A percentile compares a stretch with the other conserved stretches of the same genome.
Evolutionary conservation across 2,329 filamentous ascomycete genomes (phyloP).

Genomic region (Exophiala aquamarina): DNA sequence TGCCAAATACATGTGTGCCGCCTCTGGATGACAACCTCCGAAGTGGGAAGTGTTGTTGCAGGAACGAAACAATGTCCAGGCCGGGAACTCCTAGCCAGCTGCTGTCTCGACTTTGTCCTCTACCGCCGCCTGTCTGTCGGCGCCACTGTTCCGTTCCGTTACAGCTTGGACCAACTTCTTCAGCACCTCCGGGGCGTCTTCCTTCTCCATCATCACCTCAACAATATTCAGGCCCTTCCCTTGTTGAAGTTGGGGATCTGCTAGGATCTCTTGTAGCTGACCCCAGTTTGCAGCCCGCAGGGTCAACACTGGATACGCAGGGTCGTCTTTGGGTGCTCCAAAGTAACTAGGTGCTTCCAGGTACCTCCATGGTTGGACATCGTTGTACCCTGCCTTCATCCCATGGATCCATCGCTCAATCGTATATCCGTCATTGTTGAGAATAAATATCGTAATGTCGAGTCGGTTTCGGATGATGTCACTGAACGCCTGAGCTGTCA

Average conservation of each 20-base stretch:
- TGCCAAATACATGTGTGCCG: too few relatives aligned
- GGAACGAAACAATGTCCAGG: too few relatives aligned
- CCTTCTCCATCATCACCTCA: constrained; percentile 42
- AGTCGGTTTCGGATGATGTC: constrained; percentile 60
- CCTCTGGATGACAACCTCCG: too few relatives aligned
- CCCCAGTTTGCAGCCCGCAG: constrained; percentile 25
- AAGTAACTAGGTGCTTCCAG: constrained; percentile 42
- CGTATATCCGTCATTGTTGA: constrained; percentile 62
- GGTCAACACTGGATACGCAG: constrained; percentile 26
- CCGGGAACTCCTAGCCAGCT: constrained; percentile 10
- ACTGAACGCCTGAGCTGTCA: constrained; percentile 66
- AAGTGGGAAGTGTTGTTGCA: too few relatives aligned
- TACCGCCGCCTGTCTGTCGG: constrained; percentile 4
- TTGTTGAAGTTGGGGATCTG: constrained; percentile 34
- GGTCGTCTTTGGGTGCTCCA: constrained; percentile 25
- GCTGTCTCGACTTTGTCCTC: constrained; percentile 24
- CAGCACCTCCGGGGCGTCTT: constrained; percentile 38
- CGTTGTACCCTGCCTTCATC: constrained; percentile 54
- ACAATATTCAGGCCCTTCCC: constrained; percentile 42
- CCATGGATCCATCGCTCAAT: constrained; percentile 61
- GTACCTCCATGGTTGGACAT: constrained; percentile 54
- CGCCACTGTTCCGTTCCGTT: constrained; percentile 24
- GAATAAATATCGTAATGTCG: constrained; percentile 51
- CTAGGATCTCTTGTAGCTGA: constrained; percentile 23
- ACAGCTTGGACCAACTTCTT: constrained; percentile 30